phyloP scores from a whole-genome alignment of 805 yeast species.

The Sugiyamaella lignohabitans region DNA sequence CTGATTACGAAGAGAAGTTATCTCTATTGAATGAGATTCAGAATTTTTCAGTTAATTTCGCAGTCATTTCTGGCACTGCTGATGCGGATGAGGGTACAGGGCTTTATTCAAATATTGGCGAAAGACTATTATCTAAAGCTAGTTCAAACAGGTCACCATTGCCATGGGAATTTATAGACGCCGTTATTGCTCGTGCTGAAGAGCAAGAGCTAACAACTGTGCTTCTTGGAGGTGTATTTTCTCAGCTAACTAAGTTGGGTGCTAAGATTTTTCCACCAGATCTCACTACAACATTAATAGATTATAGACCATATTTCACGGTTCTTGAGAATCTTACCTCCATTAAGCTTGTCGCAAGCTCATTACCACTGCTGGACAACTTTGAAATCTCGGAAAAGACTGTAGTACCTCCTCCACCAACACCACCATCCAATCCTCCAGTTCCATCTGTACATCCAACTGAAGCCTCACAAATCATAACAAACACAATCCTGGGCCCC shows the following conservation, averaged over 20 bases:
- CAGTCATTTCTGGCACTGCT: conserved; percentile 24
- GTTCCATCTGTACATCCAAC: background rate
- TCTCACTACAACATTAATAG: conserved; percentile 25
- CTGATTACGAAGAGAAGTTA: conserved; percentile 33
- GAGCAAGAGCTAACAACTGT: conserved; percentile 55
- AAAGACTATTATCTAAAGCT: conserved; percentile 12
- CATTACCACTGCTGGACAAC: conserved; percentile 50
- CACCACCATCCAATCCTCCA: background rate
- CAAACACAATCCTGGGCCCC: conserved; percentile 67
- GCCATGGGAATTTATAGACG: conserved; percentile 45
- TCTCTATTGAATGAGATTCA: conserved; percentile 38
- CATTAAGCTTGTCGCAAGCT: conserved; percentile 55
- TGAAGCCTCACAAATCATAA: conserved; percentile 48
- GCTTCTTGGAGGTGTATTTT: conserved; percentile 19
- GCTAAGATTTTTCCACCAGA: background rate
- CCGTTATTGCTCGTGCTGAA: conserved; percentile 50
- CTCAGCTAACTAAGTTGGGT: background rate
- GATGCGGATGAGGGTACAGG: conserved; percentile 14
- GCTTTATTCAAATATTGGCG: conserved; percentile 11
- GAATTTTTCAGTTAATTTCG: conserved; percentile 45
- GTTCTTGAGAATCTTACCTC: conserved; percentile 50
- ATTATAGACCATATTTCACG: conserved; percentile 43
- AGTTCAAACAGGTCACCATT: conserved; percentile 11
- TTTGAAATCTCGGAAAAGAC: conserved; percentile 37
- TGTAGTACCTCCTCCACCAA: background rate